Conservation (phyloP, 495 filamentous ascomycete species). For the Opeltia flavorubescens region DNA sequence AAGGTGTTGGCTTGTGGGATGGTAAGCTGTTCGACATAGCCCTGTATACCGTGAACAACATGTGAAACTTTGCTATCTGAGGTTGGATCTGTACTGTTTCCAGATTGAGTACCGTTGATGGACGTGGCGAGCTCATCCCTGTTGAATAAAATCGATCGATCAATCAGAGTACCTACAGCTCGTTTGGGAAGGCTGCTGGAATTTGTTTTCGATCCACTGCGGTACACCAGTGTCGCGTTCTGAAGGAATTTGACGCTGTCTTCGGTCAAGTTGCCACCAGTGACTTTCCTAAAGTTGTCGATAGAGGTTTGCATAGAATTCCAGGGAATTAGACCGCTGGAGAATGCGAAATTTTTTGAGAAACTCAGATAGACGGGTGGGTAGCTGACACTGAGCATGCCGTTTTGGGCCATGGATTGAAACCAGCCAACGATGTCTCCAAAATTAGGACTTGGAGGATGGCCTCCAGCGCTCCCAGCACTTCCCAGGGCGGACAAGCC, state of each 20-base stretch:
- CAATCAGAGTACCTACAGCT: conserved; percentile 32
- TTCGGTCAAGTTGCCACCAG: conserved; percentile 74
- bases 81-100: conserved; percentile 20
- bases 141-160: conserved; percentile 31
- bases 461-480: conserved; percentile 46
- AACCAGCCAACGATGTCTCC: conserved; percentile 80
- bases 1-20: conserved; percentile 87
- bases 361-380: conserved; percentile 79
- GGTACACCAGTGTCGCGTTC: conserved; percentile 57
- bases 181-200: conserved; percentile 37
- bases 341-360: conserved; percentile 85
- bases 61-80: conserved; percentile 30
- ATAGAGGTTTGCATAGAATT: conserved; percentile 64
- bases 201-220: conserved; percentile 31
- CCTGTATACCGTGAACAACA: conserved; percentile 54
- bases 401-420: conserved; percentile 85
- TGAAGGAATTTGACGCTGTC: conserved; percentile 62
- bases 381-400: conserved; percentile 85
- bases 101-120: conserved; percentile 29
- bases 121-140: conserved; percentile 38
- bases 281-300: conserved; percentile 64
- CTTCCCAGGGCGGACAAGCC: conserved; percentile 57
- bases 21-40: conserved; percentile 58
- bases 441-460: conserved; percentile 69
- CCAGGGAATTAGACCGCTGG: conserved; percentile 75